phyloP scores from a whole-genome alignment of 768 basidiomycete genomes.

The Suillus spraguei region DNA sequence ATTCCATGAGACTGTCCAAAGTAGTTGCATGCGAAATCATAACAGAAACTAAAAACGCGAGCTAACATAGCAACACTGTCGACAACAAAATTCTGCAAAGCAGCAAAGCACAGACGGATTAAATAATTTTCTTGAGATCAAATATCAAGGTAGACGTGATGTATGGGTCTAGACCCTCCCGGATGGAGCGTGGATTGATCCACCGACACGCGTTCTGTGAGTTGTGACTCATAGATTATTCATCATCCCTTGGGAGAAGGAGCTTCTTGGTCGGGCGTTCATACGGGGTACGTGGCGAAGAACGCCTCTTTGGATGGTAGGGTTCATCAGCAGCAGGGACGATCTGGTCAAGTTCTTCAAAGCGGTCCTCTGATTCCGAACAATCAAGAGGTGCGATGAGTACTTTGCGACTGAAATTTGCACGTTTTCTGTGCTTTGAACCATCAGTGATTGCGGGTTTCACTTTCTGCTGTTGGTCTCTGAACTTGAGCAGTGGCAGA shows the following conservation, averaged over 20 bases:
- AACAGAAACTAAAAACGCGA: background rate
- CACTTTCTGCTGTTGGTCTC: background rate
- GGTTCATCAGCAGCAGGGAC: background rate
- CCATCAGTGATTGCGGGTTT: background rate
- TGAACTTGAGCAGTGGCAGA: conserved; percentile 3
- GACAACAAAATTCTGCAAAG: background rate
- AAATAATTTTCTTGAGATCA: background rate
- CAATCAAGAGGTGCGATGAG: conserved; percentile 21
- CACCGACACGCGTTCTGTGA: background rate
- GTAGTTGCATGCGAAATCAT: background rate
- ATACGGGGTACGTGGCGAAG: background rate
- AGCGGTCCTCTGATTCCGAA: background rate
- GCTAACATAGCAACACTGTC: background rate
- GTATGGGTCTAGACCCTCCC: too few relatives aligned
- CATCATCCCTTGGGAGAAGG: conserved; percentile 4
- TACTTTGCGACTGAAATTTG: conserved; percentile 17
- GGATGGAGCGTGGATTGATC: background rate
- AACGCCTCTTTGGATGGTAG: background rate
- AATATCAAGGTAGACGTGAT: background rate
- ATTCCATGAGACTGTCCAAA: background rate
- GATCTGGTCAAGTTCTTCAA: conserved; percentile 6
- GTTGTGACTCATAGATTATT: background rate
- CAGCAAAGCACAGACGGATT: background rate
- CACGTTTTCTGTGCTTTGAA: background rate
- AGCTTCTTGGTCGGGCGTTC: background rate